Evolutionary conservation across 2,329 filamentous ascomycete species (phyloP), one percentile per base, ranked within the genome.

Genomic region (Curvularia verruculosa): DNA sequence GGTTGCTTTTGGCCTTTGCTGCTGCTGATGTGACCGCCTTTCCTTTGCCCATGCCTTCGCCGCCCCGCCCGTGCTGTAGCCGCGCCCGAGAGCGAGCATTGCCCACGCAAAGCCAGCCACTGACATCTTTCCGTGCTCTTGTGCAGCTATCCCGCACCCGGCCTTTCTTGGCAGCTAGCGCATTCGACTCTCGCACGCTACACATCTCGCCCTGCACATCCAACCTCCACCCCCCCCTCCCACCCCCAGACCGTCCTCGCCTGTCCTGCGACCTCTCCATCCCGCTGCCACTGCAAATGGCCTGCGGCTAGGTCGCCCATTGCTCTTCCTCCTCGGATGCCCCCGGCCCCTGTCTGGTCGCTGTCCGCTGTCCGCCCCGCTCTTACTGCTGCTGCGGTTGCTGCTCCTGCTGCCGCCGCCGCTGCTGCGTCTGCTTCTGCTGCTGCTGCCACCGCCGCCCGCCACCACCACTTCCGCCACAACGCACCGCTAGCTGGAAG

Each of bases 121-220:
- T 56, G 49, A 56, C 54, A 56, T 56, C 34, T 46, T 56, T 52
- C 54, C 49, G 43, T 56, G 34, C 46, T 43, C 49, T 52, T 48
- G 49, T 56, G 54, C 54, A 52, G 31, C 54, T 54, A 57, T 57
- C 54, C 54, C 54, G 50, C 54, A 39, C 50, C 18, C 54, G 57
- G 54, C 39, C 45, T 49, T 56, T 60, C 57, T 57, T 61, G 57
- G 60, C 58, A 51, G 31, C 60, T 59, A 56, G 54, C 50, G 54
- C 57, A 49, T 51, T 52, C 56, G n/a, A 51, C 52, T 46, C 43
- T 34, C 52, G 45, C 59, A 39, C 52, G 45, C 59, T 60, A 36
- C 54, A 56, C 54, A 56, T 53, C 54, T 48, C 54, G 34, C 43
- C 43, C 52, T 59, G 46, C 55, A 49, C 59, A 51, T 51, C 52